Conservation (phyloP, 257 asterid genomes). For the Solanum arcanum region DNA sequence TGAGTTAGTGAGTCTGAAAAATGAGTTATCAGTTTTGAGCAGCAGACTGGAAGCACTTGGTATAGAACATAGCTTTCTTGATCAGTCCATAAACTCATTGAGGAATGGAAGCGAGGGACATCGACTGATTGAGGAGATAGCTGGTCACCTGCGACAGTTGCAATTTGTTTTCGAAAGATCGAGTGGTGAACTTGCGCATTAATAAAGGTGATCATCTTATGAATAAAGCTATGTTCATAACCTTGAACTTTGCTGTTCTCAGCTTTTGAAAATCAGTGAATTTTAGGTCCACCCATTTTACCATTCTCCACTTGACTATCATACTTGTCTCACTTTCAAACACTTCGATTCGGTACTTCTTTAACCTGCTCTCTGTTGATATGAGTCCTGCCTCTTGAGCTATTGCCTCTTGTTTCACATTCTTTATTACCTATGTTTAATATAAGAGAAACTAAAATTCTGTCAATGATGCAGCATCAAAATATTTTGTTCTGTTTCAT, state of each 20-base stretch:
- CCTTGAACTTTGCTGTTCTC: not conserved
- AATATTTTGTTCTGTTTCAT: not conserved
- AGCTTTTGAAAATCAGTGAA: not conserved
- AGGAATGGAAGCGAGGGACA: conserved; percentile 38
- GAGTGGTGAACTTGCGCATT: not conserved
- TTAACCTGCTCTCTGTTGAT: not conserved
- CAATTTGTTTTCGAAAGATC: conserved; percentile 3
- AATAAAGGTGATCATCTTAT: not conserved
- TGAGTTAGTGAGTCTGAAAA: conserved; percentile 16
- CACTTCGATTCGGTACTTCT: not conserved
- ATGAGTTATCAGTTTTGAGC: conserved; percentile 28
- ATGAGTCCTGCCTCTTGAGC: not conserved
- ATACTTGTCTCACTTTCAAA: not conserved
- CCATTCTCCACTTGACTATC: not conserved
- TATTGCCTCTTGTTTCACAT: not conserved
- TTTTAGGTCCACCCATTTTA: not conserved
- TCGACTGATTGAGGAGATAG: conserved; percentile 29
- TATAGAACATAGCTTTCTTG: conserved; percentile 31
- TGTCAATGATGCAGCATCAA: not conserved
- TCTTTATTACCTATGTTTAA: not conserved
- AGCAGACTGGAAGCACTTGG: conserved; percentile 34
- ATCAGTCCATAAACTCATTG: conserved; percentile 34
- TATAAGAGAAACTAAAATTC: not conserved
- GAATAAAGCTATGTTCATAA: not conserved
- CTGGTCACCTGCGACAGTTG: conserved; percentile 30